Evolutionary conservation across 306 rosid species (phyloP).

Genomic region (cucumber (Cucumis sativus)): DNA sequence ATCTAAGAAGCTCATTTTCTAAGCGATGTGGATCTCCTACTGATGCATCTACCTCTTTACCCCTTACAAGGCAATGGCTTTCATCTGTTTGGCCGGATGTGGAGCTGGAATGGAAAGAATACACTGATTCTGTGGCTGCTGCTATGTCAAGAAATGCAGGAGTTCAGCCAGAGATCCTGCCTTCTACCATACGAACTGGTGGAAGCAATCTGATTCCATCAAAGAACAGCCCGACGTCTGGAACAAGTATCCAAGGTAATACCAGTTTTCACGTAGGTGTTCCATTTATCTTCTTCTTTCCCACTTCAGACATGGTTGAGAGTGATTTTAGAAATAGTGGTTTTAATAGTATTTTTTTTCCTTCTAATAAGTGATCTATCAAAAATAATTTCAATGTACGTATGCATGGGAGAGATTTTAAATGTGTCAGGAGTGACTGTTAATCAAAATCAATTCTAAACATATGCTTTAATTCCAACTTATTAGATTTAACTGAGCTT

Average conservation of each 20-base stretch:
- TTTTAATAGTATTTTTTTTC: too few species aligned
- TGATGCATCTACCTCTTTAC: conserved; percentile 11
- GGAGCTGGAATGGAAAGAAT: conserved; percentile 26
- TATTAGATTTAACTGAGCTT: not conserved
- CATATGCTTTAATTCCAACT: not conserved
- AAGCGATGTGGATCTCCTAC: conserved; percentile 21
- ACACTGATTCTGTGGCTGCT: conserved; percentile 9
- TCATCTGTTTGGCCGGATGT: conserved; percentile 12
- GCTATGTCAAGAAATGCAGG: not conserved
- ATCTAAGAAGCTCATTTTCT: conserved; percentile 18
- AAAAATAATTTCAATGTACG: too few species aligned
- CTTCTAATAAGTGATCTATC: too few species aligned
- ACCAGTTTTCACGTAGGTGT: not conserved
- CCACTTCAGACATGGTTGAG: not conserved
- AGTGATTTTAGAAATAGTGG: too few species aligned
- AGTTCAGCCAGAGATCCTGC: conserved; percentile 6
- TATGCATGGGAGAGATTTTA: too few species aligned
- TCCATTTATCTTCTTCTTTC: not conserved
- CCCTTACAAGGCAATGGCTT: conserved; percentile 24
- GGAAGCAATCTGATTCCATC: conserved; percentile 5
- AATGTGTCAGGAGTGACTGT: too few species aligned
- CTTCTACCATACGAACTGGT: conserved; percentile 20
- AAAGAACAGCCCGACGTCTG: not conserved
- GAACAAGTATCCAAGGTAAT: conserved; percentile 3
- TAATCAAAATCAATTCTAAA: too few species aligned